Base-by-base conservation (phyloP, 2,329 filamentous ascomycete genomes). In the Fusarium sororula region DNA sequence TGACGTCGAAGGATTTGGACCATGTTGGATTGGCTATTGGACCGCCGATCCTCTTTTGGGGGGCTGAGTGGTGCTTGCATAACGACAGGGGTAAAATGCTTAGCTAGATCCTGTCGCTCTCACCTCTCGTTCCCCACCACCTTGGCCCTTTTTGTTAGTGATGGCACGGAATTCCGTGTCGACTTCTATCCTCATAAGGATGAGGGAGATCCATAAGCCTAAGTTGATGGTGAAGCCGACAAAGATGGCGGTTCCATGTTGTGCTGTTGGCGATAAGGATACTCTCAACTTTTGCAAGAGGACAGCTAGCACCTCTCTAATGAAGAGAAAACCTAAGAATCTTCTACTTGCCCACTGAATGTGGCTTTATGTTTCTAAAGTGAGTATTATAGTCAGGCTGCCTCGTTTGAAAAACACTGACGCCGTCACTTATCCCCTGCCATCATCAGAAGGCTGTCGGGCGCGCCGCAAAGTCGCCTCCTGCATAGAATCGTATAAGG, bases 1-100 rank as follows among this genome's bases (percentile, higher is more conserved):
- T 70, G 66, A 66, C 59, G 59, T 70, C 15, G 47, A 70, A 70
- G 67, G 67, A 70, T 70, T 59, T 24, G 24, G 24, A 35, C 35
- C 41, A 37, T 20, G 38, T 35, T 44, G 39, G 32, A 63, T 14
- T 15, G 32, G 32, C 32, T 14, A 35, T 35, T 63, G 35, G 58
- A 13, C 28, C 14, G 44, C 41, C 20, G 48, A 68, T 68, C 41
- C 47, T 68, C 32, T 45, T 39, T 37, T 32, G 20, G 44, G 17
- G 61, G 50, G 32, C 42, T 58, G 37, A 39, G 32, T 37, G 4
- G 44, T 24, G 48, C 35, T 64, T 64, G 28, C 32, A 53, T 47
- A 39, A 5, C 15, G 38, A 53, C 59, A 70, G 50, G 67, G 67
- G n/a, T 57, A 14, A 8, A 22, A 48, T 59, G 28, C 45, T 26